Conservation (phyloP, 2,329 filamentous ascomycete species). For the Colletotrichum zoysiae region DNA sequence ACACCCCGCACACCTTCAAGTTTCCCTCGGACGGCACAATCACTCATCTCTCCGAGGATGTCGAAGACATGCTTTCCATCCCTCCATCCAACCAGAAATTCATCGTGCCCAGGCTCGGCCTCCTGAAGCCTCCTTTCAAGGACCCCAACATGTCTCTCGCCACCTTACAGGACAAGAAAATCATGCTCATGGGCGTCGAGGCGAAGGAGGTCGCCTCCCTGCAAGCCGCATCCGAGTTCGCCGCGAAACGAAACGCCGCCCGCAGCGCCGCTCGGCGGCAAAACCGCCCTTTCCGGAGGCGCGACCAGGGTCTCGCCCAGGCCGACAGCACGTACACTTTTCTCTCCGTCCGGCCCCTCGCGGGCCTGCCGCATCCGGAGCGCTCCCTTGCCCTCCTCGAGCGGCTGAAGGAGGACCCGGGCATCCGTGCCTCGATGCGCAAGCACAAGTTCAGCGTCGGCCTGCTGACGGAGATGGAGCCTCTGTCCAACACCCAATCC, state of each 20-base stretch:
- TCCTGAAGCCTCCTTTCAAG: conserved; percentile 75
- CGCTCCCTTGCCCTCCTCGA: conserved; percentile 79
- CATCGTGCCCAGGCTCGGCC: conserved; percentile 73
- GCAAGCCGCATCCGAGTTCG: conserved; percentile 60
- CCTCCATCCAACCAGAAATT: conserved; percentile 76
- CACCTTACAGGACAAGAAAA: conserved; percentile 67
- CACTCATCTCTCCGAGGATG: conserved; percentile 70
- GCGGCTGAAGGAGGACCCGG: conserved; percentile 83
- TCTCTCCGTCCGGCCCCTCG: conserved; percentile 78
- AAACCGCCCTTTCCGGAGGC: conserved; percentile 54
- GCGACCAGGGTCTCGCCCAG: conserved; percentile 53
- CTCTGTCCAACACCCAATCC: conserved; percentile 78
- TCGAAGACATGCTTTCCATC: conserved; percentile 69
- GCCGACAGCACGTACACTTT: conserved; percentile 85
- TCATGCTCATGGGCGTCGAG: conserved; percentile 75
- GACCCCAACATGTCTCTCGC: conserved; percentile 64
- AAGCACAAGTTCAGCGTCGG: conserved; percentile 88
- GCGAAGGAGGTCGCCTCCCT: conserved; percentile 70
- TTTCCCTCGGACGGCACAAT: conserved; percentile 62
- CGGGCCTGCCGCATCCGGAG: conserved; percentile 81
- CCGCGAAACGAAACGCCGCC: conserved; percentile 61
- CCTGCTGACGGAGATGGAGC: conserved; percentile 95
- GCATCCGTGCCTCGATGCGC: conserved; percentile 86
- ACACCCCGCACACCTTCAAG: conserved; percentile 57
- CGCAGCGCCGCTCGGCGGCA: conserved; percentile 50